phyloP scores from a whole-genome alignment of 352 stramenopile species.

The Phytophthora hibernalis region DNA sequence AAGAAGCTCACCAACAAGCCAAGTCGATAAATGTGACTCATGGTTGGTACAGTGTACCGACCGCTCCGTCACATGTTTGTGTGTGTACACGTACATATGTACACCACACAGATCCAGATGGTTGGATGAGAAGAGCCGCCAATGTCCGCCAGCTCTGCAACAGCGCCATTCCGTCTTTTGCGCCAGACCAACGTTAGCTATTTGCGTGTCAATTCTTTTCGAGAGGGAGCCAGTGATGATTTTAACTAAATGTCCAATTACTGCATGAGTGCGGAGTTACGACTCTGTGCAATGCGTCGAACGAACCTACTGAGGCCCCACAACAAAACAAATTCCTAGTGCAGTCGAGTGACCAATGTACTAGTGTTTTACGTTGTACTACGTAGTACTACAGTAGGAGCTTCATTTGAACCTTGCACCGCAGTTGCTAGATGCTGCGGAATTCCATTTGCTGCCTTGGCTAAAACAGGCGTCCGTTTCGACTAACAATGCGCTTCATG shows the following conservation, averaged over 20 bases:
- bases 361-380: no score
- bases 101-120: conserved; percentile 14
- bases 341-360: no score
- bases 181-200: not conserved
- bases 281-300: conserved; percentile 49
- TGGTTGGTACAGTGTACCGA: conserved; percentile 1
- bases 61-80: conserved; percentile 17
- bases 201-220: conserved; percentile 2
- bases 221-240: conserved; percentile 44
- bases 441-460: not conserved
- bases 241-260: conserved; percentile 64
- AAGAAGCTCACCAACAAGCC: not conserved
- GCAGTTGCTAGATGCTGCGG: not conserved
- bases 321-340: conserved; percentile 15
- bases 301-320: conserved; percentile 56
- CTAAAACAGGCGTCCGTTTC: conserved; percentile 13
- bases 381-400: no score
- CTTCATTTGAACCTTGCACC: no score
- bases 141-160: not conserved
- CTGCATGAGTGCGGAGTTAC: conserved; percentile 52
- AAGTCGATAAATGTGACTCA: not conserved
- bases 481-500: not conserved
- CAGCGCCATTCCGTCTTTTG: conserved; percentile 17
- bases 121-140: conserved; percentile 25
- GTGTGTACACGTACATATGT: not conserved